Base-by-base conservation (phyloP, 495 filamentous ascomycete species). In the Lophium mytilinum region DNA sequence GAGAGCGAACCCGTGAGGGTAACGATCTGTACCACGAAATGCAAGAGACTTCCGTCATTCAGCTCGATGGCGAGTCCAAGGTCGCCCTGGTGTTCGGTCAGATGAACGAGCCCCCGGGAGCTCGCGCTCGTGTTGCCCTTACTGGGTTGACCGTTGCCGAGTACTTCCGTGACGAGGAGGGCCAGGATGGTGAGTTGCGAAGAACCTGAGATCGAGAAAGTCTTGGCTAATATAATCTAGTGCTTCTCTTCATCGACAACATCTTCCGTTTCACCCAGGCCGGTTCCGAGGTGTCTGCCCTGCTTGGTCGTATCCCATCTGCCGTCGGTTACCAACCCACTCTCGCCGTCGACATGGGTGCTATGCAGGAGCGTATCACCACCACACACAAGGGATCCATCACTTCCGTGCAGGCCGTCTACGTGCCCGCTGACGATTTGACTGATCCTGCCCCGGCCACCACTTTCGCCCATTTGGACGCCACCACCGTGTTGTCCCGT, bases 1-100 rank as follows among this genome's bases (percentile, higher is more conserved):
- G 93, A 70, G 93, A 98, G 87, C 93, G 93, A 81, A 98, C 93
- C 71, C 93, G 93, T 87, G 93, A 98, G 85, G 93, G 93, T 85
- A 98, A 98, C 85, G 93, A 98, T 86, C 79, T 98, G 83, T 98
- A 98, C 87, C 94, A 98, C 81, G 93, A 98, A 87, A 98, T 98
- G 93, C 93, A 98, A 82, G 91, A 98, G 81, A 98, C 93, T 71
- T 84, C 85, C 79, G 93, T 98, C 83, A 98, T 98, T 78, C 81
- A 98, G 76, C 89, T 98, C 60, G 93, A 98, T 62, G 93, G 93
- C 78, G 90, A 95, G 68, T 98, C 93, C 75, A 98, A 98, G 87
- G 93, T 97, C 79, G 89, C 93, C 61, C 83, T 98, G 64, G 93
- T 97, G 64, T 98, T 98, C 82, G 93, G 93, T 82, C 93, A 98